phyloP scores from a whole-genome alignment of 2,329 filamentous ascomycete species.

The Aspergillus ibericus region DNA sequence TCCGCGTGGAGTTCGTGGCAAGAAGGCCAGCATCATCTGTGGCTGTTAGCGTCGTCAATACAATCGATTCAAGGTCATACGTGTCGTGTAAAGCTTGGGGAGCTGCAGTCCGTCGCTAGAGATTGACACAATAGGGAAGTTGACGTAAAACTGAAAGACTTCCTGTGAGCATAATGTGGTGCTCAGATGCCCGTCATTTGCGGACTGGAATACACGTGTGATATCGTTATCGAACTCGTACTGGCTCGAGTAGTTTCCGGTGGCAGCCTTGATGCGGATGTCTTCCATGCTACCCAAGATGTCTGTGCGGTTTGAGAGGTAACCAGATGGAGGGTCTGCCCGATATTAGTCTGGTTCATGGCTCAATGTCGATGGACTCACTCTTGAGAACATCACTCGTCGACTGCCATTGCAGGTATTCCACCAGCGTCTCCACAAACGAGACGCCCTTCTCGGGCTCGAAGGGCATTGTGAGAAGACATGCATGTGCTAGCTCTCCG shows the following conservation, averaged over 20 bases:
- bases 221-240: slow-evolving; percentile 59
- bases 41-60: too few species aligned
- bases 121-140: slow-evolving; percentile 57
- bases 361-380: neutral
- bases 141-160: slow-evolving; percentile 48
- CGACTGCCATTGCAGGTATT: slow-evolving; percentile 52
- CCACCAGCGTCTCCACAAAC: slow-evolving; percentile 25
- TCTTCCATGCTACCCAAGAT: slow-evolving; percentile 48
- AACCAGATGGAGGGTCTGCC: slow-evolving; percentile 51
- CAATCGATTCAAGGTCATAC: too few species aligned
- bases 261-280: slow-evolving; percentile 46
- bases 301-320: slow-evolving; percentile 52
- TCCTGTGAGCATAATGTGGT: slow-evolving; percentile 30
- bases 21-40: neutral
- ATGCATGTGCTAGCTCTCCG: slow-evolving; percentile 21
- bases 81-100: slow-evolving; percentile 53
- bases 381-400: slow-evolving; percentile 49
- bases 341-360: neutral
- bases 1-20: slow-evolving; percentile 28
- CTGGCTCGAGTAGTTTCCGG: slow-evolving; percentile 51
- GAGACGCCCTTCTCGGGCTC: slow-evolving; percentile 21
- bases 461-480: slow-evolving; percentile 31
- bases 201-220: slow-evolving; percentile 52
- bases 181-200: slow-evolving; percentile 62
- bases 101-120: slow-evolving; percentile 60